Conservation (phyloP, 73 alveolate species). For the Tetrahymena elliotti region DNA sequence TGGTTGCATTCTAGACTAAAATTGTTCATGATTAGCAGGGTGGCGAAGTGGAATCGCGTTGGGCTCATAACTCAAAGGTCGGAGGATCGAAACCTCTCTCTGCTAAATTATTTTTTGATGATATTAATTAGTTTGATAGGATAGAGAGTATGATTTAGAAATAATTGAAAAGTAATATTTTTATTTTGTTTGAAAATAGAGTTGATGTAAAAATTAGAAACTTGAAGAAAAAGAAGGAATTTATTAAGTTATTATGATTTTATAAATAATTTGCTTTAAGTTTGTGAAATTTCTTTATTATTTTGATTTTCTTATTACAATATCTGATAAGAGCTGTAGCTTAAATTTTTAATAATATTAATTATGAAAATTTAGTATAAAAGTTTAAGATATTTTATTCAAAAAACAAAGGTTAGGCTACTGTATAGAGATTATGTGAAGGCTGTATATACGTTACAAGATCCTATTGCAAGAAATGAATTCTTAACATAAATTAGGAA, state of each 20-base stretch:
- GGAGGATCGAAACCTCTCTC: slow-evolving; percentile 99
- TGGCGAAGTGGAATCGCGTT: slow-evolving; percentile 99
- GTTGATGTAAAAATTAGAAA: not conserved
- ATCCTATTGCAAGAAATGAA: not conserved
- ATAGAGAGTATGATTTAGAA: not conserved
- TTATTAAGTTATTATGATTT: not conserved
- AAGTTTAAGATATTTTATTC: not conserved
- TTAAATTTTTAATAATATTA: not conserved
- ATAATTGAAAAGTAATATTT: not conserved
- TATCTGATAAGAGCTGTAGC: not conserved
- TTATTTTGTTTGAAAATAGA: no score
- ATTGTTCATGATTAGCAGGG: slow-evolving; percentile 47
- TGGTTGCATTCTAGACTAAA: not conserved
- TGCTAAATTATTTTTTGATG: slow-evolving; percentile 3
- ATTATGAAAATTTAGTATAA: not conserved
- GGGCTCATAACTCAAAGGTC: slow-evolving; percentile 99
- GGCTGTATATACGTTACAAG: not conserved
- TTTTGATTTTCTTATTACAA: not conserved
- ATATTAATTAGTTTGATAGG: not conserved
- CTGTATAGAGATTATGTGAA: not conserved
- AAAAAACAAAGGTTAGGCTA: not conserved
- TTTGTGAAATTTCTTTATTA: not conserved
- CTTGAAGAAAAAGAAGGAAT: not conserved
- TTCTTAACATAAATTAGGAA: not conserved
- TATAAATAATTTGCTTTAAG: not conserved